Evolutionary conservation across 495 filamentous ascomycete species (phyloP), one percentile per base, ranked within the genome.

Genomic region (Lophium mytilinum): DNA sequence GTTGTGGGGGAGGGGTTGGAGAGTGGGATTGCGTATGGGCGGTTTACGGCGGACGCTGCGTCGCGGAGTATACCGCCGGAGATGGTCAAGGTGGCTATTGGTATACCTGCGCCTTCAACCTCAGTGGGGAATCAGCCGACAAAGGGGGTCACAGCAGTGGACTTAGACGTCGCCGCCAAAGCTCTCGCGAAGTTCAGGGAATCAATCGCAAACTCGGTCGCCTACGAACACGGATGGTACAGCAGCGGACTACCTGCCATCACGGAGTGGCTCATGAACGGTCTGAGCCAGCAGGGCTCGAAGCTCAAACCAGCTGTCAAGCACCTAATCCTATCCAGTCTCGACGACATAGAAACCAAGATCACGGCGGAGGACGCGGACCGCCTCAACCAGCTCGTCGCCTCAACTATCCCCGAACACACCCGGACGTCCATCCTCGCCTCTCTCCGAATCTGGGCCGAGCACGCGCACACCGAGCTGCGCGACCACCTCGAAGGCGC

Each of bases 401-500:
- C 71, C 6, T 52, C 56, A 11, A 51, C 56, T 6, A 64, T 80
- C 1, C 62, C 80, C 3, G 66, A 74, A 0, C 49, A 69, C 1
- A 71, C 77, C 1, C 72, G 78, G 3, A 68, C 72, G 6, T 66
- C 70, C 5, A 76, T 96, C 34, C 74, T 81, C 14, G 65, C 65
- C 11, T 77, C 73, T 0, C 76, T 96, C 9, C 72, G 78, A 8
- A 69, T 70, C 17, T 96, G 90, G 89, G 85, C 90, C 0, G 83
- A 92, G 64, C 71, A 72, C 18, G 87, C 85, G 1, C 93, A 98
- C 66, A 79, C 81, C 0, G 92, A 98, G 65, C 80, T 97, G 5
- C 85, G 87, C 48, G 76, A 84, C 58, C 79, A 86, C 35, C 82
- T 97, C 1, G 84, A 89, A 53, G 68, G 75, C 35, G 89, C 87